phyloP scores from a whole-genome alignment of 78 protist species.

The Isochrysis galbana region DNA sequence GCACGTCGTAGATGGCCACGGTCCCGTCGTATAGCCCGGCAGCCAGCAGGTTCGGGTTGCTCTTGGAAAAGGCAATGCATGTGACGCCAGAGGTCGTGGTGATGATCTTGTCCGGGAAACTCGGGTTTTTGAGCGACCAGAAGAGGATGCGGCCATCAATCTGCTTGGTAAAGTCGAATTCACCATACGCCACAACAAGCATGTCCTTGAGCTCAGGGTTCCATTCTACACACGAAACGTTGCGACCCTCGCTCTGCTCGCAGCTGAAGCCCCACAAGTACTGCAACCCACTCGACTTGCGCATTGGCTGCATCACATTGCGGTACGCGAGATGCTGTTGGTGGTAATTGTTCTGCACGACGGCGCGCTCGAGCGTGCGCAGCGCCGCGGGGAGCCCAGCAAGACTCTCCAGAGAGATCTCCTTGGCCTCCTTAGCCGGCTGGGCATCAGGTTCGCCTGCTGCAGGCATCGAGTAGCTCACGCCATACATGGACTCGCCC shows the following conservation, averaged over 20 bases:
- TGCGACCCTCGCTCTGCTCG: conserved; percentile 30
- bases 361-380: conserved; percentile 23
- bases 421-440: not conserved
- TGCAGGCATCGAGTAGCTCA: too few relatives aligned
- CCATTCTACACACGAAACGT: conserved; percentile 45
- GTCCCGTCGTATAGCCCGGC: conserved; percentile 70
- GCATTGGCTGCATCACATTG: not conserved
- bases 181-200: conserved; percentile 57
- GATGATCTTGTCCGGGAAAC: not conserved
- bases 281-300: not conserved
- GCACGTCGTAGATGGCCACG: conserved; percentile 65
- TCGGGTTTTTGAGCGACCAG: conserved; percentile 64
- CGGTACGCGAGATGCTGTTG: not conserved
- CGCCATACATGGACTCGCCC: too few relatives aligned
- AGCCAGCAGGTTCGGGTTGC: conserved; percentile 50
- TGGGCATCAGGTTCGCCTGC: too few relatives aligned
- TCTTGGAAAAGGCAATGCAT: conserved; percentile 32
- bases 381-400: not conserved
- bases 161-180: conserved; percentile 1
- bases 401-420: not conserved
- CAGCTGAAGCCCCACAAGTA: conserved; percentile 23
- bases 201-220: conserved; percentile 23
- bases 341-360: conserved; percentile 34
- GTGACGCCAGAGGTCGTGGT: conserved; percentile 34
- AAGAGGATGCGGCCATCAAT: conserved; percentile 50